Evolutionary conservation across 768 basidiomycete genomes (phyloP).

Genomic region (Cystoderma amianthinum): DNA sequence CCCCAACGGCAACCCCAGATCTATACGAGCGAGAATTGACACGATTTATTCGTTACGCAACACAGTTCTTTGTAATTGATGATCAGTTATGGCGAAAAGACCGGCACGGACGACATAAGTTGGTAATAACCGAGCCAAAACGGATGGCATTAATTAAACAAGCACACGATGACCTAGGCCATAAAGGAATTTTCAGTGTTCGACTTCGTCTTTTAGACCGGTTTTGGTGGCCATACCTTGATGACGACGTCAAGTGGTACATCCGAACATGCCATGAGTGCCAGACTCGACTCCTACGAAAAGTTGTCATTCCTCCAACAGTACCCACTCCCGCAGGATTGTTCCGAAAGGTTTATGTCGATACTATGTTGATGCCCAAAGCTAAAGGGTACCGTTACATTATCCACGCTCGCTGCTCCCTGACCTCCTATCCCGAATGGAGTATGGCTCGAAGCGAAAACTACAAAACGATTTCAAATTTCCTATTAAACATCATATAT

Average conservation of each 20-base stretch:
- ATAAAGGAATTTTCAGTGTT: conserved; percentile 18
- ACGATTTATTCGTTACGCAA: conserved; percentile 11
- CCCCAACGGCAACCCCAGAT: conserved; percentile 7
- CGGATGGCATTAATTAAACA: conserved; percentile 16
- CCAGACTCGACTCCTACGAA: conserved; percentile 14
- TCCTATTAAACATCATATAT: conserved; percentile 14
- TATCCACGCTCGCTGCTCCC: conserved; percentile 1
- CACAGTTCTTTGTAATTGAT: no score
- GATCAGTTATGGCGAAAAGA: conserved; percentile 7
- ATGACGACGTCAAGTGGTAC: conserved; percentile 13
- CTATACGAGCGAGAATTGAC: no score
- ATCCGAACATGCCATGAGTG: conserved; percentile 20
- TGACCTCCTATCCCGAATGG: conserved; percentile 15
- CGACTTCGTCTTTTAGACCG: conserved; percentile 9
- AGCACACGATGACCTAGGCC: no score
- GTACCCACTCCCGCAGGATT: conserved; percentile 15
- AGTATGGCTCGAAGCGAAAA: conserved; percentile 13
- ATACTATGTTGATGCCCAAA: no score
- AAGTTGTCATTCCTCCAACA: conserved; percentile 18
- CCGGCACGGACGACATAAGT: conserved; percentile 7
- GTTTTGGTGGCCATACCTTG: conserved; percentile 17
- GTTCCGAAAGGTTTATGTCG: conserved; percentile 18
- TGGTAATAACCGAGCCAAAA: conserved; percentile 10
- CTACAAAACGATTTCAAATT: conserved; percentile 11
- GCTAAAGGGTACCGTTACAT: conserved; percentile 14